These are phyloP conservation scores for Penicillium sp. DNA, from an alignment of 2,329 filamentous ascomycete species.

Conservation along the genomic window DNA sequence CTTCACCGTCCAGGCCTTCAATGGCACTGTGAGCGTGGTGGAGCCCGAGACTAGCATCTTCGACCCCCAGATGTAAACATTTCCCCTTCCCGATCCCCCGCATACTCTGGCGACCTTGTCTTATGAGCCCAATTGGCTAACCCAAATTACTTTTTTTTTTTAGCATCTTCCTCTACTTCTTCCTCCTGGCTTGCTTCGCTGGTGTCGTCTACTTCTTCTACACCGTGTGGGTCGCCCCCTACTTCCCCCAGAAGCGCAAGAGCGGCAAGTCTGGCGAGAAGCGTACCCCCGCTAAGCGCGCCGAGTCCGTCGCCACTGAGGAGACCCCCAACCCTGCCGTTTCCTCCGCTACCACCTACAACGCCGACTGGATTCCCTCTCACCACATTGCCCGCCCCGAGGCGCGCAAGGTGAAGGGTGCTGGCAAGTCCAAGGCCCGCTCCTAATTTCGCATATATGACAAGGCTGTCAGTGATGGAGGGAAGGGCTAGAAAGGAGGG, in stretches of 20 bases:
- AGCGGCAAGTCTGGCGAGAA: constrained; percentile 24
- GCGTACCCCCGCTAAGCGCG: constrained; percentile 61
- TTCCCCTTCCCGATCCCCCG: not conserved
- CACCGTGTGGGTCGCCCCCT: constrained; percentile 93
- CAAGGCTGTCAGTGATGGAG: constrained; percentile 1
- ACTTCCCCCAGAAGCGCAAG: constrained; percentile 77
- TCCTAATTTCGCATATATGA: constrained; percentile 23
- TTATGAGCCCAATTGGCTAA: constrained; percentile 13
- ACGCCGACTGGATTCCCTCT: constrained; percentile 90
- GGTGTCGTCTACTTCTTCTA: constrained; percentile 95
- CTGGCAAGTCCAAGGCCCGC: constrained; percentile 39
- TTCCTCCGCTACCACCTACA: constrained; percentile 72
- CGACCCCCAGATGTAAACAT: constrained; percentile 86
- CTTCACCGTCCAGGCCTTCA: constrained; percentile 77
- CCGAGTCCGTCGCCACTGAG: constrained; percentile 63
- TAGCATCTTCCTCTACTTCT: constrained; percentile 96
- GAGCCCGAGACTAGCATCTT: constrained; percentile 89
- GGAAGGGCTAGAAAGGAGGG: constrained; percentile 1
- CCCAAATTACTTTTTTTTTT: not conserved
- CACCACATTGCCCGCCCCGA: constrained; percentile 85
- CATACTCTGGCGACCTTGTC: not conserved
- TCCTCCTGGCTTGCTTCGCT: constrained; percentile 75
- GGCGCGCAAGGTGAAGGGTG: constrained; percentile 61
- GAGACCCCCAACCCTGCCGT: constrained; percentile 67
- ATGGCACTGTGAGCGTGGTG: constrained; percentile 80